Percentiles rank a stretch among this genome's conserved stretches.
These are phyloP conservation scores for Gamsiella multidivaricata DNA, from an alignment of 192 early-diverging fungal genomes.

Conservation along the genomic window DNA sequence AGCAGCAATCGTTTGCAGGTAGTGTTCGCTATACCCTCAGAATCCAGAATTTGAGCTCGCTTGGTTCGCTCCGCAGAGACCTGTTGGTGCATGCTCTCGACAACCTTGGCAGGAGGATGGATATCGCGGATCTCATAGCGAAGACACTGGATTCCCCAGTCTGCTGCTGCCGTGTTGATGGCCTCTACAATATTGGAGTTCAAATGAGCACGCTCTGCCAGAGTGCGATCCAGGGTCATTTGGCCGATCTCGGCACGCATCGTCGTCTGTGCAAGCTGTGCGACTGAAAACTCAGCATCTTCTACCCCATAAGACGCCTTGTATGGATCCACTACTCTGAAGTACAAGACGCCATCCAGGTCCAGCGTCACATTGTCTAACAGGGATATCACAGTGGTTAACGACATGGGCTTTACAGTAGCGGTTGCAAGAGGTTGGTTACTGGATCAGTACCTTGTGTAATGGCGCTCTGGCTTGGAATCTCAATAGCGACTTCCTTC, in stretches of 20 bases:
- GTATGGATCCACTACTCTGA: conserved; percentile 91
- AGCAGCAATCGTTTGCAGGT: background rate
- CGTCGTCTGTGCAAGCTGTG: conserved; percentile 98
- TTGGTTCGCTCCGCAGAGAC: conserved; percentile 97
- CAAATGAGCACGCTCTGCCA: conserved; percentile 92
- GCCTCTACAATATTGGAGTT: conserved; percentile 95
- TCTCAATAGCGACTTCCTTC: conserved; percentile 95
- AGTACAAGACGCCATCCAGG: conserved; percentile 97
- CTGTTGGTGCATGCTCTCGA: conserved; percentile 97
- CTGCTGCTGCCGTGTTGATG: conserved; percentile 91
- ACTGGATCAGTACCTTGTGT: conserved; percentile 88
- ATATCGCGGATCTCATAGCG: conserved; percentile 97
- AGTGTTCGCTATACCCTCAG: conserved; percentile 63
- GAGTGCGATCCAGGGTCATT: conserved; percentile 95
- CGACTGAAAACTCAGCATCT: conserved; percentile 93
- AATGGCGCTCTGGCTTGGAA: conserved; percentile 90
- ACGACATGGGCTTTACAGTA: too few relatives aligned
- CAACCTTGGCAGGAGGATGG: conserved; percentile 94
- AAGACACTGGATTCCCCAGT: conserved; percentile 96
- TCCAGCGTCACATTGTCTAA: conserved; percentile 96
- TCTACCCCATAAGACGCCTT: conserved; percentile 95
- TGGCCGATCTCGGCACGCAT: conserved; percentile 99
- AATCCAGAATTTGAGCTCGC: conserved; percentile 93
- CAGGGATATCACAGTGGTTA: too few relatives aligned
- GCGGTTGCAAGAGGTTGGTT: too few relatives aligned